Base-by-base conservation (phyloP, 2,329 filamentous ascomycete genomes). In the Nigrograna mackinnonii region DNA sequence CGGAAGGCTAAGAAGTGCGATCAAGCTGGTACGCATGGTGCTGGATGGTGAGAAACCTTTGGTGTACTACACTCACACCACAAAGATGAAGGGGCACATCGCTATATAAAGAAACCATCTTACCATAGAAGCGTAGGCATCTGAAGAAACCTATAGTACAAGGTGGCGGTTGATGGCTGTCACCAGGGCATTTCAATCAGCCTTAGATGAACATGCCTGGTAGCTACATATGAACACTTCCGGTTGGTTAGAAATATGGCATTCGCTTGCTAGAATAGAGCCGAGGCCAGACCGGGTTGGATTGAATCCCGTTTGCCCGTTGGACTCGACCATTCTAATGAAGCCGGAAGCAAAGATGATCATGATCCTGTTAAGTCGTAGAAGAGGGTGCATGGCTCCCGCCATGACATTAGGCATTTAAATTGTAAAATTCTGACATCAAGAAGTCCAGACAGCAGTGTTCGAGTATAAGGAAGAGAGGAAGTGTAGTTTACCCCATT, bases 1-100 rank as follows among this genome's bases (percentile, higher is more conserved):
- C 6, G 26, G 13, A 12, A 50, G 37, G 16, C 33, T 30, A 17
- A 50, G 20, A 22, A 57, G 16, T 4, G 45, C 39, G 7, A 47
- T 4, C 12, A 49, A 5, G 19, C 26, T n/a, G 33, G 41, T 26
- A 13, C 44, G 50, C 56, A 59, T 59, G 5, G 14, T 41, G 37
- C 20, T 16, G 24, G 12, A 17, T n/a, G 20, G 24, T 9, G 9
- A 9, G 24, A 9, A 28, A 28, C n/a, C 17, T 17, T 35, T 7
- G 18, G 12, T 11, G 24, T 26, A n/a, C 7, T 21, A 22, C 7
- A 9, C 4, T 19, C 14, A 17, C 17, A 22, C 9, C 11, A 37
- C 3, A 13, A 22, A 24, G 14, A 24, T 14, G 35, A 24, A 22
- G 35, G 20, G 28, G 11, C 5, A n/a, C 19, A 22, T 40, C 16